Base-by-base conservation (phyloP, 2,329 filamentous ascomycete genomes). In the Paraconiothyrium sp. region DNA sequence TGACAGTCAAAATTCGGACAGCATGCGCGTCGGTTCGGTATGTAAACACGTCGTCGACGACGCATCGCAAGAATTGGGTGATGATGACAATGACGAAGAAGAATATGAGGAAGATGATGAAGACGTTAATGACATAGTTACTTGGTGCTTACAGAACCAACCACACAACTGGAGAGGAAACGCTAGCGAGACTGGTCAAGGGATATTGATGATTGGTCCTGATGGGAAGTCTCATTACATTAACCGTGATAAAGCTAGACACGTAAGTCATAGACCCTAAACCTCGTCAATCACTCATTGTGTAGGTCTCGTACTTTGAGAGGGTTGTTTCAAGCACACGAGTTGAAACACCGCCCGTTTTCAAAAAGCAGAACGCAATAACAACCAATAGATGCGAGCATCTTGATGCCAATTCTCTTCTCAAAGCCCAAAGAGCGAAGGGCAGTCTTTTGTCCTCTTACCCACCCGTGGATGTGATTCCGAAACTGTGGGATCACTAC, bases 141-240 rank as follows among this genome's bases (percentile, higher is more conserved):
- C 48, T 8, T 20, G 39, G 30, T 35, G 27, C 10, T 34, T 58
- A 35, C 47, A 22, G 24, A 46, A 51, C 22, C 13, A 20, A 20
- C 7, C 35, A n/a, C 27, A 30, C 24, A 22, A 46, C 24, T 9
- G 20, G 10, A 49, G n/a, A 32, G 3, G 11, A 4, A n/a, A 52
- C 11, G 22, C 47, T 10, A 41, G 32, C 20, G 20, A 3, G 41
- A 22, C 47, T 46, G 39, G 10, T 32, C 55, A n/a, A 24, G 56
- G 56, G 32, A 50, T 35, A 24, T 24, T 58, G 30, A 39, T 22
- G 13, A 24, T 51, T n/a, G 47, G 32, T 24, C 41, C 54, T 20
- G 5, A 43, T 32, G 56, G 56, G 13, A 52, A 44, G 20, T 58
- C 47, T 6, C 56, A 52, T 14, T 58, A 58, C 37, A 43, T 58